Conservation (phyloP, 805 yeast species). For the Candida coleopterorum region DNA sequence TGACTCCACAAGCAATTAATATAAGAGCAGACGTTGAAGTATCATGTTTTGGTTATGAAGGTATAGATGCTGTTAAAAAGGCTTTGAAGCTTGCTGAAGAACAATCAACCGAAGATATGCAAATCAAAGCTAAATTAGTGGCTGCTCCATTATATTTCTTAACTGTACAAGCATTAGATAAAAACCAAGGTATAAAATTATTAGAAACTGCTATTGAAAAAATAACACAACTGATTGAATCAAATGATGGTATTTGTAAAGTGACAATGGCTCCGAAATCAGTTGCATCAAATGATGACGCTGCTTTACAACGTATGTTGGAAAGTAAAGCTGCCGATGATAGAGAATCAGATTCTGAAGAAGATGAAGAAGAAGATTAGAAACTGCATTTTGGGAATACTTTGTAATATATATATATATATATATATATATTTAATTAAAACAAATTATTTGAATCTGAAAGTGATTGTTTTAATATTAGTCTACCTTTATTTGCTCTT, state of each 20-base stretch:
- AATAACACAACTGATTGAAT: conserved; percentile 64
- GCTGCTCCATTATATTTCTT: conserved; percentile 97
- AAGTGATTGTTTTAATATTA: conserved; percentile 17
- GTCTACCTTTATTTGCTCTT: conserved; percentile 32
- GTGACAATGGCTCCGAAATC: conserved; percentile 99
- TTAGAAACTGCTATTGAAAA: conserved; percentile 76
- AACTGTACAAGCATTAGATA: conserved; percentile 89
- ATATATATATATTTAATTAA: too few relatives aligned
- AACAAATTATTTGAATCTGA: background rate
- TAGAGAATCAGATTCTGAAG: conserved; percentile 79
- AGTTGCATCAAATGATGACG: conserved; percentile 97
- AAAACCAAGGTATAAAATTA: conserved; percentile 77
- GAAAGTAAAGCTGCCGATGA: conserved; percentile 90
- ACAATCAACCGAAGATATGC: conserved; percentile 75
- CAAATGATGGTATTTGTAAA: conserved; percentile 80
- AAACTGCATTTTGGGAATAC: background rate
- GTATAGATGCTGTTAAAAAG: conserved; percentile 91
- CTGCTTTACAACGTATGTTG: conserved; percentile 92
- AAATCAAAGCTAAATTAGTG: conserved; percentile 88
- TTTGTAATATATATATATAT: conserved; percentile 2
- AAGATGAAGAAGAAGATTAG: conserved; percentile 39
- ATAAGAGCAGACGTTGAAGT: conserved; percentile 98
- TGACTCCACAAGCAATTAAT: conserved; percentile 97
- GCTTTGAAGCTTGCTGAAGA: conserved; percentile 87
- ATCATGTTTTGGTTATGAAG: conserved; percentile 94